Conservation (phyloP, 1,284 basidiomycete species). For the Heterobasidion occidentale region DNA sequence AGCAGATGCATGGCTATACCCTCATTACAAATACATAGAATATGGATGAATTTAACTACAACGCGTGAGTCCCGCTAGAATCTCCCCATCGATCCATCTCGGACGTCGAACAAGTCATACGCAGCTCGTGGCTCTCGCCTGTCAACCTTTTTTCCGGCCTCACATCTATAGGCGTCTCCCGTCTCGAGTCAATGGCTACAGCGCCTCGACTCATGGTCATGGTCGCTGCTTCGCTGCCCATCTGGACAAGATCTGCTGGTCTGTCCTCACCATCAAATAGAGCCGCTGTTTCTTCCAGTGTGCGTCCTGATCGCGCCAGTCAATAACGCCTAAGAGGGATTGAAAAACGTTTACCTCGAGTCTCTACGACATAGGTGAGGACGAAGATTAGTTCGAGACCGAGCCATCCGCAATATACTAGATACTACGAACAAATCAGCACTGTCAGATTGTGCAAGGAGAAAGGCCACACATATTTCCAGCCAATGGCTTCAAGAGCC, state of each 20-base stretch:
- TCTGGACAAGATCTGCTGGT: slow-evolving; percentile 34
- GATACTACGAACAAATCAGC: slow-evolving; percentile 26
- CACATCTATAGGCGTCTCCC: neutral
- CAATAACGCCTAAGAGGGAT: neutral
- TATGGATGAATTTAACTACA: neutral
- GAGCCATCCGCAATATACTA: slow-evolving; percentile 57
- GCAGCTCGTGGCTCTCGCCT: slow-evolving; percentile 3
- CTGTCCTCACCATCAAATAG: slow-evolving; percentile 53
- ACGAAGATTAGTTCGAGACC: slow-evolving; percentile 51
- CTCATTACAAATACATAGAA: neutral
- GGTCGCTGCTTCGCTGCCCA: slow-evolving; percentile 44
- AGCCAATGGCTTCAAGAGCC: slow-evolving; percentile 56
- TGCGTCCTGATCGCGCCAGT: slow-evolving; percentile 33
- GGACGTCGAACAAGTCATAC: neutral
- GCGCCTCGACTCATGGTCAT: slow-evolving; percentile 20
- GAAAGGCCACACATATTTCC: slow-evolving; percentile 45
- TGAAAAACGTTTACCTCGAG: slow-evolving; percentile 33
- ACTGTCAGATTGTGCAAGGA: slow-evolving; percentile 4
- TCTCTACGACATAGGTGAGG: slow-evolving; percentile 51
- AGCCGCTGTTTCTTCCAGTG: slow-evolving; percentile 59
- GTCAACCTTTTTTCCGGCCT: neutral
- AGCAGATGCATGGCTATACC: too few species aligned
- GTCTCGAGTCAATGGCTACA: neutral
- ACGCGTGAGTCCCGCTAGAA: neutral
- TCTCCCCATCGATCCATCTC: slow-evolving; percentile 5